Evolutionary conservation across 1,284 basidiomycete genomes (phyloP).

Genomic region (Hemileia vastatrix): DNA sequence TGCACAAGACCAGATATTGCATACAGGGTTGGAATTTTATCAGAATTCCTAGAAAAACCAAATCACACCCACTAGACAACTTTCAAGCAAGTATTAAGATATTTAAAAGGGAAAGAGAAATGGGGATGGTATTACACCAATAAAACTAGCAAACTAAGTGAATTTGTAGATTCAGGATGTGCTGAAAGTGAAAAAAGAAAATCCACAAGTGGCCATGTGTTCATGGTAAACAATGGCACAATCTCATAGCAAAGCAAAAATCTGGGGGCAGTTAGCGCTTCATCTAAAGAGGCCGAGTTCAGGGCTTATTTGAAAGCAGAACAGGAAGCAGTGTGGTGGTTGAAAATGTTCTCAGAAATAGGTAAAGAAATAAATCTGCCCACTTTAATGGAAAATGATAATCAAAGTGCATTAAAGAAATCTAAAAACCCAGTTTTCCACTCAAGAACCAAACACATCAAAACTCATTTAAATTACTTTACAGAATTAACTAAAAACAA

Average conservation of each 20-base stretch:
- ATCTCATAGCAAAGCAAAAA: constrained; percentile 8
- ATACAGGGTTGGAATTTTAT: constrained; percentile 12
- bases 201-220: background rate
- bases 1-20: constrained; percentile 20
- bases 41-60: constrained; percentile 15
- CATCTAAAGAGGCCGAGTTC: constrained; percentile 10
- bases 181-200: constrained; percentile 2
- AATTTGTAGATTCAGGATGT: constrained; percentile 13
- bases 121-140: constrained; percentile 5
- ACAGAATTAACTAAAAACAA: constrained; percentile 9
- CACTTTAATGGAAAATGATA: background rate
- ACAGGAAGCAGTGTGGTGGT: constrained; percentile 9
- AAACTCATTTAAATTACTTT: constrained; percentile 6
- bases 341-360: background rate
- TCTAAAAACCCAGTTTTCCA: constrained; percentile 17
- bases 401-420: constrained; percentile 7
- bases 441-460: constrained; percentile 17
- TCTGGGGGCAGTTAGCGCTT: constrained; percentile 8
- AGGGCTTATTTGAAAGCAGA: constrained; percentile 2
- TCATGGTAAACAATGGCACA: background rate
- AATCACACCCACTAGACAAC: constrained; percentile 2
- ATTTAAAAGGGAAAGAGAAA: constrained; percentile 8
- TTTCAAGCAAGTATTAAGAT: constrained; percentile 14
- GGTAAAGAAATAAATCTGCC: background rate
- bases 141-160: background rate